Conservation (phyloP, 192 early-diverging fungal genomes). For the Linnemannia zychae region DNA sequence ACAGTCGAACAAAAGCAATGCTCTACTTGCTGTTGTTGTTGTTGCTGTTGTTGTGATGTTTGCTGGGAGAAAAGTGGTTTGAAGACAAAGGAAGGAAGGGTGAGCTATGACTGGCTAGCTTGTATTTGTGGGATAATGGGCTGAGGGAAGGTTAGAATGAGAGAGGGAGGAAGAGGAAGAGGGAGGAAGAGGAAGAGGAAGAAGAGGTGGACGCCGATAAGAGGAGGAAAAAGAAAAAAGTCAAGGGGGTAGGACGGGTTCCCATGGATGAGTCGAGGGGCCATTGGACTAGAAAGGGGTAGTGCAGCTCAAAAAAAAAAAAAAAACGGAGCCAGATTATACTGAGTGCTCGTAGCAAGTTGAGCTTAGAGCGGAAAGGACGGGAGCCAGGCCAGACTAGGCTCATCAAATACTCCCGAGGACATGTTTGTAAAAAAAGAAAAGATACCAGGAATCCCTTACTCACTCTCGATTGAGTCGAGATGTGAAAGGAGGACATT, state of each 20-base stretch:
- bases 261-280: not conserved
- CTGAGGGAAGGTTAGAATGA: not conserved
- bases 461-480: too few relatives aligned
- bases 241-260: slow-evolving; percentile 8
- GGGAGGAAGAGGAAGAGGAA: not conserved
- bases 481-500: not conserved
- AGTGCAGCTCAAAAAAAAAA: not conserved
- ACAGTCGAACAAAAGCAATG: too few relatives aligned
- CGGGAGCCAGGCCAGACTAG: not conserved
- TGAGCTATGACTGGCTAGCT: not conserved
- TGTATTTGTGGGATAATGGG: not conserved
- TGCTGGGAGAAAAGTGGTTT: too few relatives aligned
- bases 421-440: too few relatives aligned
- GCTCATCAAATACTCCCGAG: not conserved
- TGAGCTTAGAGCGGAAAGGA: not conserved
- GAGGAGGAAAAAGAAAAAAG: not conserved
- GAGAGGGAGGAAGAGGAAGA: not conserved
- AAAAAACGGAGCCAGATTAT: not conserved
- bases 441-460: too few relatives aligned
- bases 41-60: too few relatives aligned
- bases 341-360: not conserved
- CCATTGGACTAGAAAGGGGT: not conserved
- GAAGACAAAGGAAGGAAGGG: not conserved
- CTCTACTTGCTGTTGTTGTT: too few relatives aligned
- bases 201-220: not conserved